Evolutionary conservation across 345 rosid genomes (phyloP).

Genomic region (Rhodamnia argentea): DNA sequence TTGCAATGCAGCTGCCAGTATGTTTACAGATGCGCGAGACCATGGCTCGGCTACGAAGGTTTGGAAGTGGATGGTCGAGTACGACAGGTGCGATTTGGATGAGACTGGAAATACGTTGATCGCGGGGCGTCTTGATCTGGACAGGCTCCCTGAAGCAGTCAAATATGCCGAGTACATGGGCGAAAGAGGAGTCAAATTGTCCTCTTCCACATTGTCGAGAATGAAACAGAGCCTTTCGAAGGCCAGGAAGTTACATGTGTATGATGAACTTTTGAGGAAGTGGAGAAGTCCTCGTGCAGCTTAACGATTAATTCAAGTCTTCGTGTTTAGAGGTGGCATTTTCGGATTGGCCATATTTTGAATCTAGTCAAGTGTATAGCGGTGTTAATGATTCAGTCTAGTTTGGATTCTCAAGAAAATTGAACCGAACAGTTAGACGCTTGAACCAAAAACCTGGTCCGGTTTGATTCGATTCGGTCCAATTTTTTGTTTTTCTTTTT

Average conservation of each 20-base stretch:
- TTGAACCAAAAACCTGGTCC: too few relatives aligned
- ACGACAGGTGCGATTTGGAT: conserved; percentile 28
- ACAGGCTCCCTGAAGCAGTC: conserved; percentile 51
- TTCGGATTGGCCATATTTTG: background rate
- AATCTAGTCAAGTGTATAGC: background rate
- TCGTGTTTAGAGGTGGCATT: background rate
- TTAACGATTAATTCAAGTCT: background rate
- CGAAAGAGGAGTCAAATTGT: conserved; percentile 37
- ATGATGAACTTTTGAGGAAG: conserved; percentile 35
- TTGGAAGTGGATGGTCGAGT: conserved; percentile 46
- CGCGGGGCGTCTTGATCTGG: conserved; percentile 20
- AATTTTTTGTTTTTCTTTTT: too few relatives aligned
- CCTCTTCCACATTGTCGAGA: conserved; percentile 24
- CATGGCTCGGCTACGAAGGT: conserved; percentile 29
- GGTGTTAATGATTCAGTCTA: too few relatives aligned
- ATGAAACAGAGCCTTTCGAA: conserved; percentile 30
- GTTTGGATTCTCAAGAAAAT: too few relatives aligned
- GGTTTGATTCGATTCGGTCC: too few relatives aligned
- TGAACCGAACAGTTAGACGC: too few relatives aligned
- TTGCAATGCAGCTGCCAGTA: conserved; percentile 27
- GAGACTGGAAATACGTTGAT: conserved; percentile 43
- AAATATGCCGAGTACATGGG: conserved; percentile 46
- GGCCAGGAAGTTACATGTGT: conserved; percentile 20
- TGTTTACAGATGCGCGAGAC: conserved; percentile 18
- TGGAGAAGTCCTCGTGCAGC: conserved; percentile 1